Conservation (phyloP, 495 filamentous ascomycete genomes). For the Daldinia caldariorum region DNA sequence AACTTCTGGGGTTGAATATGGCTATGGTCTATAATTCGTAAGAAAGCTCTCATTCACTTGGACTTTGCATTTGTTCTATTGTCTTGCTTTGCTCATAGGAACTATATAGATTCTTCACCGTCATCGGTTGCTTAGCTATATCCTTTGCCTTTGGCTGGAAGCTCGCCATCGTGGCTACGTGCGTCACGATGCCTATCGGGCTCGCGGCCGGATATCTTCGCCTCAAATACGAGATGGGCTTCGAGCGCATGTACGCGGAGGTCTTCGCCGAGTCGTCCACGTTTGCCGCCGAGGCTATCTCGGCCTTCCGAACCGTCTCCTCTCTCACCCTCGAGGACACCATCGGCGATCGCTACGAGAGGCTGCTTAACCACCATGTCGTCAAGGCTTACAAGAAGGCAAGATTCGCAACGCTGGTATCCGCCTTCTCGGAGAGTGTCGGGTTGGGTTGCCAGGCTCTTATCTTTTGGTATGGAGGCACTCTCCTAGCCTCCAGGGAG, state of each 20-base stretch:
- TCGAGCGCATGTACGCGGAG: slow-evolving; percentile 64
- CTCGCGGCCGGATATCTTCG: slow-evolving; percentile 62
- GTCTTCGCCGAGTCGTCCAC: slow-evolving; percentile 68
- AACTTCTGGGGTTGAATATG: slow-evolving; percentile 68
- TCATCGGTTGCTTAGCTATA: slow-evolving; percentile 61
- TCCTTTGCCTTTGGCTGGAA: slow-evolving; percentile 68
- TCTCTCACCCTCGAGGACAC: slow-evolving; percentile 65
- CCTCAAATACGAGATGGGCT: slow-evolving; percentile 64
- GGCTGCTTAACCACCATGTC: slow-evolving; percentile 53
- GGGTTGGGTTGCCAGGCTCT: slow-evolving; percentile 57
- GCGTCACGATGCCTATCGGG: slow-evolving; percentile 61
- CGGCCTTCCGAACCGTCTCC: slow-evolving; percentile 67
- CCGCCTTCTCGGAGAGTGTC: slow-evolving; percentile 57
- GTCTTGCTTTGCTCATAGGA: slow-evolving; percentile 5
- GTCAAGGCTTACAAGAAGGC: slow-evolving; percentile 55
- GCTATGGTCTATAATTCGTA: slow-evolving; percentile 60
- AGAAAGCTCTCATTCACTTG: not conserved
- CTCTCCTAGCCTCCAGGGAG: slow-evolving; percentile 51
- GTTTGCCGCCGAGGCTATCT: slow-evolving; percentile 69
- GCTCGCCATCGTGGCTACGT: slow-evolving; percentile 60
- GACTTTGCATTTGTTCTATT: not conserved
- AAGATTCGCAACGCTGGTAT: slow-evolving; percentile 55
- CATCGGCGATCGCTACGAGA: slow-evolving; percentile 59
- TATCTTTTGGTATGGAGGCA: slow-evolving; percentile 63
- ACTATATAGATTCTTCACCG: slow-evolving; percentile 50